Conservation (phyloP, 306 rosid genomes). For the Canavalia gladiata region DNA sequence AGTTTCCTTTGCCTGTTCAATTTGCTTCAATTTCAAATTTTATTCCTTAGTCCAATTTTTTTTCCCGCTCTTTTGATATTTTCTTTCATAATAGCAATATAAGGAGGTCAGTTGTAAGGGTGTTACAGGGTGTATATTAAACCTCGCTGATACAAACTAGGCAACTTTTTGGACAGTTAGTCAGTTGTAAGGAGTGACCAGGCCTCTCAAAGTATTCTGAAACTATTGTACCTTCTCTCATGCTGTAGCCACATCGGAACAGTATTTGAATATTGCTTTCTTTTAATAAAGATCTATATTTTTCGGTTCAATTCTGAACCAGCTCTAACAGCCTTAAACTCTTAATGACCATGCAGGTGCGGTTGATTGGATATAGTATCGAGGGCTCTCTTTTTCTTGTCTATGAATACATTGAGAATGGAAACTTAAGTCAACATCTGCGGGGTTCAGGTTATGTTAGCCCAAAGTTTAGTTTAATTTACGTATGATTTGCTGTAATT, state of each 20-base stretch:
- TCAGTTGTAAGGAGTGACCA: too few species aligned
- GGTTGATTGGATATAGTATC: constrained; percentile 91
- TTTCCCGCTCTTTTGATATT: neutral
- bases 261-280: too few species aligned
- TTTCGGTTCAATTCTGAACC: too few species aligned
- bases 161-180: too few species aligned
- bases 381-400: constrained; percentile 92
- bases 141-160: too few species aligned
- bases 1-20: neutral
- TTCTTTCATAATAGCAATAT: neutral
- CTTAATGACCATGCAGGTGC: constrained; percentile 68
- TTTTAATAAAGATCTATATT: too few species aligned
- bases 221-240: too few species aligned
- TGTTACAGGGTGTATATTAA: too few species aligned
- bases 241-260: too few species aligned
- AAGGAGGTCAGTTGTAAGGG: neutral
- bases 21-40: neutral
- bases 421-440: constrained; percentile 88
- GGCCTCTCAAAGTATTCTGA: too few species aligned
- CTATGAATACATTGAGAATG: constrained; percentile 92
- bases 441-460: constrained; percentile 80
- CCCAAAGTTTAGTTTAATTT: constrained; percentile 36
- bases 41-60: neutral
- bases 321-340: neutral
- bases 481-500: constrained; percentile 33